Base-by-base conservation (phyloP, 1,284 basidiomycete genomes). In the Ceratobasidium sp. region DNA sequence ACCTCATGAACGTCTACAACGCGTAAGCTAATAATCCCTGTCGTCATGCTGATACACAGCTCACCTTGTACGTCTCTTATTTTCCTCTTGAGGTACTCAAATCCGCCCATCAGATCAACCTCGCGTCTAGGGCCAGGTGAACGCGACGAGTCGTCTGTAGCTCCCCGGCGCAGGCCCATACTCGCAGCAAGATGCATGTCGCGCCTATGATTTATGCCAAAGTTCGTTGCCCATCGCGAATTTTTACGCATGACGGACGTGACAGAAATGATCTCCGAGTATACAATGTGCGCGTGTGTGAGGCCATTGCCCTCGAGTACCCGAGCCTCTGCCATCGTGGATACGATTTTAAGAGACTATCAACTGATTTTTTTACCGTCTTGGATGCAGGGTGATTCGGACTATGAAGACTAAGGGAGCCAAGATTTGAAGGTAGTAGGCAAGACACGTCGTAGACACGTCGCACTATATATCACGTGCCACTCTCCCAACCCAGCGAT, bases 241-340 rank as follows among this genome's bases (percentile, higher is more conserved):
- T 97, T 97, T 84, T 96, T 95, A 80, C 97, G 93, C 94, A 99
- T 98, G n/a, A 90, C 88, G 3, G 95, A 95, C 49, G 95, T 98
- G 77, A 99, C 93, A 13, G 94, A 87, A 71, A 96, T 87, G 76
- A 98, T 93, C 85, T 98, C 96, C 46, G 93, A 90, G 75, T 91
- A 87, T 30, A 97, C 81, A 57, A 96, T 88, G 86, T 96, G 93
- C 74, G 89, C 54, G 66, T 72, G 66, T 32, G 54, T 38, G 41
- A 35, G 67, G 46, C 59, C 73, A 72, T 63, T 66, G 43, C 47
- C 41, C 35, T 21, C 57, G n/a, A 23, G 41, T 6, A 26, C 55
- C 14, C 18, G 32, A 11, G 23, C 13, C 23, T 70, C 54, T 46
- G 52, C 54, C 66, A 67, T 67, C 1, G 21, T 55, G 38, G 52